phyloP scores from a whole-genome alignment of 2,329 filamentous ascomycete species.

The Pyrenochaeta sp. region DNA sequence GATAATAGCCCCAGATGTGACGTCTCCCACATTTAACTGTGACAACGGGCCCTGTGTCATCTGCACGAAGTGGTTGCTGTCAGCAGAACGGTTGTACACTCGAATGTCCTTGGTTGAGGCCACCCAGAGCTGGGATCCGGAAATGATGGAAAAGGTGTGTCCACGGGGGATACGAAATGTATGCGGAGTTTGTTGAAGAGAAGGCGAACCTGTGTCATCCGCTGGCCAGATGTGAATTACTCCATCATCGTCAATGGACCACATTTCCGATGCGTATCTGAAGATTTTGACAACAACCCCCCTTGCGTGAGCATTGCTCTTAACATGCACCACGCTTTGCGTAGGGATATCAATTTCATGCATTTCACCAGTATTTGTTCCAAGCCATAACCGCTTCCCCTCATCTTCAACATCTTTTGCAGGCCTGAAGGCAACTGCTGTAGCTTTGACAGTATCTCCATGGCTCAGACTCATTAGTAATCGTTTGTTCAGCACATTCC shows the following conservation, averaged over 20 bases:
- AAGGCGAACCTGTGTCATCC: slow-evolving; percentile 77
- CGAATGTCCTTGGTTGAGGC: slow-evolving; percentile 87
- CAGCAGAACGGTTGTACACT: slow-evolving; percentile 77
- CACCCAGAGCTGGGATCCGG: slow-evolving; percentile 87
- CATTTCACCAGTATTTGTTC: slow-evolving; percentile 86
- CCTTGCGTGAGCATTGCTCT: slow-evolving; percentile 76
- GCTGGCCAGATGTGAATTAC: slow-evolving; percentile 88
- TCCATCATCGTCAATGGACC: slow-evolving; percentile 91
- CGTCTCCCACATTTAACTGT: slow-evolving; percentile 79
- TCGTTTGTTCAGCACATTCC: slow-evolving; percentile 85
- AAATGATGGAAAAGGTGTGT: slow-evolving; percentile 87
- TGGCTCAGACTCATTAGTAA: slow-evolving; percentile 82
- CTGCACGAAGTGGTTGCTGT: slow-evolving; percentile 76
- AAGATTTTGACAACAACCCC: slow-evolving; percentile 85
- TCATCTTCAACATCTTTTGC: slow-evolving; percentile 79
- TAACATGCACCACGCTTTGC: slow-evolving; percentile 74
- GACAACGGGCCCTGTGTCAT: slow-evolving; percentile 75
- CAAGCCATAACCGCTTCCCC: slow-evolving; percentile 85
- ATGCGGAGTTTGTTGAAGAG: slow-evolving; percentile 75
- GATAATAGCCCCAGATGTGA: slow-evolving; percentile 82
- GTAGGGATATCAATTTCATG: slow-evolving; percentile 85
- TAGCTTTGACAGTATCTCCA: slow-evolving; percentile 83
- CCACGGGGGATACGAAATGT: slow-evolving; percentile 81
- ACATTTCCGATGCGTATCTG: slow-evolving; percentile 86
- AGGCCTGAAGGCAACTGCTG: slow-evolving; percentile 86